Conservation (phyloP, 164 flowering plant species). For the Umbellularia californica region DNA sequence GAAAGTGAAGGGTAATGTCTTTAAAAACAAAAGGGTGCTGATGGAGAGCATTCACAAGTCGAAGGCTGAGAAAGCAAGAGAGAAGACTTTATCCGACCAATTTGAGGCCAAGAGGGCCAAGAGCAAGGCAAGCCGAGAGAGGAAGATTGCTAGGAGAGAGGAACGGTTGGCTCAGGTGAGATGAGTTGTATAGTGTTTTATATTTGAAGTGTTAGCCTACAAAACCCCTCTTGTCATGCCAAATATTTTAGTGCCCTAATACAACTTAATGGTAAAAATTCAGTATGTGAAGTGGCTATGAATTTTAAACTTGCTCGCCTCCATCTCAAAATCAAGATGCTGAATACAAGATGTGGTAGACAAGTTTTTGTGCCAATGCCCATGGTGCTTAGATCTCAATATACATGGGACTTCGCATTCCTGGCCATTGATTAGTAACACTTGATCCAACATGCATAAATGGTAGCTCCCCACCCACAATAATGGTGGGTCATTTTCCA, state of each 20-base stretch:
- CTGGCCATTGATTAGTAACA: background rate
- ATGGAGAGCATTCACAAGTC: conserved; percentile 36
- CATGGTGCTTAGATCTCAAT: background rate
- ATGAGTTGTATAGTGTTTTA: background rate
- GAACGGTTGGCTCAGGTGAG: conserved; percentile 39
- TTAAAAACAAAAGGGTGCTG: conserved; percentile 31
- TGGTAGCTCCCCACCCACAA: background rate
- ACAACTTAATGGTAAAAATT: background rate
- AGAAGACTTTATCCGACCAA: conserved; percentile 22
- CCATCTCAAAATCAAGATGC: background rate
- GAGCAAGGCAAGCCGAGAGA: conserved; percentile 15
- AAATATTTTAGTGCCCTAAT: background rate
- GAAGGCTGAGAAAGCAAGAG: conserved; percentile 28
- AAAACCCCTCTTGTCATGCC: background rate
- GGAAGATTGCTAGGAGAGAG: conserved; percentile 40
- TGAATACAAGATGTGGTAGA: background rate
- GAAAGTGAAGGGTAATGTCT: conserved; percentile 35
- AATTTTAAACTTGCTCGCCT: background rate
- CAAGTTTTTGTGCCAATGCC: too few species aligned
- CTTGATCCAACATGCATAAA: background rate
- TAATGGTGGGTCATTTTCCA: too few species aligned
- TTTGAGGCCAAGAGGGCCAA: conserved; percentile 25
- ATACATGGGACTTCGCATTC: background rate
- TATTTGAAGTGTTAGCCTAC: background rate
- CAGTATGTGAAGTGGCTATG: background rate